Evolutionary conservation across 2,329 filamentous ascomycete genomes (phyloP), one percentile per base, ranked within the genome.

Genomic region (Aspergillus fumigatiaffinis): DNA sequence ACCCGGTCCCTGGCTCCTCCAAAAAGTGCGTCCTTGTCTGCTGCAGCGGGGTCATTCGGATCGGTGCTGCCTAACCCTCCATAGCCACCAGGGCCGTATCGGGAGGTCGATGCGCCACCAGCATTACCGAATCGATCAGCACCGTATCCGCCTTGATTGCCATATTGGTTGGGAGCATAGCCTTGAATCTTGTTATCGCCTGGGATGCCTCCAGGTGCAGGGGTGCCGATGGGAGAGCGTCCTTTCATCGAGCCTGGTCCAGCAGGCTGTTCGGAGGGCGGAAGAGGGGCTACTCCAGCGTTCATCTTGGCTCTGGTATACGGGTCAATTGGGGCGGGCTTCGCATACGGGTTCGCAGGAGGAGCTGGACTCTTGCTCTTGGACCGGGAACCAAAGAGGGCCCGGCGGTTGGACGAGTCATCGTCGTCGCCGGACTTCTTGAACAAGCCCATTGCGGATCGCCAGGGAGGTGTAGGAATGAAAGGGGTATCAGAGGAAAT

Each of bases 11-110:
- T 70, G 2, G 84, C 83, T 58, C 81, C 81, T 23, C 84, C 84
- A 57, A 87, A 87, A 2, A 87, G 76, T 49, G 81, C 82, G 65
- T 83, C 80, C 59, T 83, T 76, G 56, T 86, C 84, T 12, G 75
- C 77, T 51, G 74, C 74, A 59, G 74, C 71, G 35, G 80, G 79
- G 61, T 83, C 79, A 54, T 80, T 79, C 52, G 78, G 77, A 60
- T 78, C 76, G 51, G 71, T 65, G 49, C 77, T 73, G 50, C 82
- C 83, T 55, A 85, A 69, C n/a, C 82, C 82, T 58, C 82, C 82
- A 61, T 84, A 84, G 52, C 82, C 81, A 60, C 80, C 79, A 59
- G 75, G 64, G 46, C 78, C 76, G 62, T 78, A 79, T 54, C 77
- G 78, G n/a, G 78, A 73, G 59, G 74, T 71, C 50, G 77, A 73